A percentile compares a stretch with the other conserved stretches of the same genome.
These are phyloP conservation scores for Epichloe sylvatica DNA, from an alignment of 2,329 filamentous ascomycete species.

Conservation along the genomic window DNA sequence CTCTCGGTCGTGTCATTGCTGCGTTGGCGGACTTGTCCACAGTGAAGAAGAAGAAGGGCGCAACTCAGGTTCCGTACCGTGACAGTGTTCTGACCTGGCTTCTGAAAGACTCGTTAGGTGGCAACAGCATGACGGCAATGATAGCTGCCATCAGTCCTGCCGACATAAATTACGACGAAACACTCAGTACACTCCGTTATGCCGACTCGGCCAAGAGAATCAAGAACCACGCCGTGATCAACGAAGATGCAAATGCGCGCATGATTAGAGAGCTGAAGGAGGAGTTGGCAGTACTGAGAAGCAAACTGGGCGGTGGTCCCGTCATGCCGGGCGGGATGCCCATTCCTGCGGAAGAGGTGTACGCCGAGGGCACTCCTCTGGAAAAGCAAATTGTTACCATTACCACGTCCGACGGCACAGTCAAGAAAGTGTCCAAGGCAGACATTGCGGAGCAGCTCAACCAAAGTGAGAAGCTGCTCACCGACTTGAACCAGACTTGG, in stretches of 20 bases:
- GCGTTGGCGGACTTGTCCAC: slow-evolving; percentile 82
- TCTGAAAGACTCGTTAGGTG: slow-evolving; percentile 88
- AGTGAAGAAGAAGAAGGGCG: slow-evolving; percentile 65
- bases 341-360: slow-evolving; percentile 61
- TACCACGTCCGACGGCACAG: slow-evolving; percentile 64
- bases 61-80: slow-evolving; percentile 78
- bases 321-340: slow-evolving; percentile 31
- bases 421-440: slow-evolving; percentile 95
- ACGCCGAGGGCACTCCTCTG: slow-evolving; percentile 79
- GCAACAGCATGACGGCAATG: slow-evolving; percentile 99
- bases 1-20: slow-evolving; percentile 91
- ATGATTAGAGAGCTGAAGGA: slow-evolving; percentile 99
- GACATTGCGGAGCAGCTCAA: slow-evolving; percentile 94
- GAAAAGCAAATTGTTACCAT: slow-evolving; percentile 97
- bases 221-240: slow-evolving; percentile 99
- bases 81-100: slow-evolving; percentile 95
- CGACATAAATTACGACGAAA: slow-evolving; percentile 98
- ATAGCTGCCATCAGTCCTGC: slow-evolving; percentile 97
- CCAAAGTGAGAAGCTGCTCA: slow-evolving; percentile 91
- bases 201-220: slow-evolving; percentile 97
- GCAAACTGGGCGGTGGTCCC: slow-evolving; percentile 58
- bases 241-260: slow-evolving; percentile 94
- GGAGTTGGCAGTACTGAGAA: slow-evolving; percentile 70
- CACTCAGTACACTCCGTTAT: slow-evolving; percentile 85
- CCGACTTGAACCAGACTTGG: slow-evolving; percentile 96